Base-by-base conservation (phyloP, 129 eudicot species). In the Centaurea solstitialis region DNA sequence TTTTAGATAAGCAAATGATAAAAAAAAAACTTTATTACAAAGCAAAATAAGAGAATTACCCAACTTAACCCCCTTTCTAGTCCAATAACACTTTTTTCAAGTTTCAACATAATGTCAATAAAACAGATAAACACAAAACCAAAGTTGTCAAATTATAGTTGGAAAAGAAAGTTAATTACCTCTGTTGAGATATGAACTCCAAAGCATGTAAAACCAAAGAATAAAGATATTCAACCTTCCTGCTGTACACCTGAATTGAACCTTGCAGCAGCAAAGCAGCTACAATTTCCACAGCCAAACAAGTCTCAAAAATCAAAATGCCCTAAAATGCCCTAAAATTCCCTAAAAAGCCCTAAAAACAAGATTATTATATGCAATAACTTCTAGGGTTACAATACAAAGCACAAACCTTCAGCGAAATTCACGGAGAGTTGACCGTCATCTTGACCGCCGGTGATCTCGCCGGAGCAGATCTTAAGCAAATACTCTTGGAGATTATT, bases 181-280 rank as follows among this genome's bases (percentile, higher is more conserved):
- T 92, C 72, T 93, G 87, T 85, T 95, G 90, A 24, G 98, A 86
- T 59, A 95, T 84, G 72, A 93, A 95, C 70, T 93, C 91, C 89
- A 95, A 88, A 85, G 99, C 92, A 85, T 93, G 94, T 35, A 95
- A 64, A 15, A 93, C 99, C 90, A 93, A 82, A 9, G 97, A 86
- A 87, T 95, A 92, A 65, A 95, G 88, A 80, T 93, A 93, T 53
- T 95, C 99, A 23, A 95, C 98, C 85, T 95, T 95, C 87, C 93
- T 75, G 68, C 99, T 89, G 66, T 95, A 95, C 75, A 95, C 99
- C 83, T 95, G 99, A 68, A 89, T 83, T 22, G 99, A 95, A 30
- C 97, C 97, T 83, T 93, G 98, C 74, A 95, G 93, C 85, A 95
- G 76, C 87, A 95, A 75, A 11, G 99, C 99, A 85, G 98, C 99